Evolutionary conservation across 2,329 filamentous ascomycete species (phyloP), one percentile per base, ranked within the genome.

Genomic region (Fusarium marasasianum): DNA sequence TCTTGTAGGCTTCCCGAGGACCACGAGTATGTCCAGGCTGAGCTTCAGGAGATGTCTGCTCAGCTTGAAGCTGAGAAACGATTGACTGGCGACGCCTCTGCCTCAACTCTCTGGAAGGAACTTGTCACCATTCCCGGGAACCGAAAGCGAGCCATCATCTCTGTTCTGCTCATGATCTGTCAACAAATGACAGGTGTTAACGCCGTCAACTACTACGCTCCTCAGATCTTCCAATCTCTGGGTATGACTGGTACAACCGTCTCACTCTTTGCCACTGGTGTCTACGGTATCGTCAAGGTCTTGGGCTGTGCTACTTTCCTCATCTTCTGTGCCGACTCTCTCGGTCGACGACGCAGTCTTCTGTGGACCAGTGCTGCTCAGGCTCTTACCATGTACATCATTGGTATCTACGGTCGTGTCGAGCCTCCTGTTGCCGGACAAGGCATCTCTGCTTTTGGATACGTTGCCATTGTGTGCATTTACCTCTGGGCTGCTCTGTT

Each of bases 281-380:
- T 94, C 73, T 94, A 94, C 79, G 92, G 92, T 33, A 87, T 94
- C 61, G 89, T 93, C 63, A 94, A 94, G 81, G 90, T 92, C 82
- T 82, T 86, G 15, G 88, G 89, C 44, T 93, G 91, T 78, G 85
- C 87, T 10, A 78, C 86, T 60, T 94, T 94, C 84, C 85, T 94
- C 33, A 79, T 92, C 73, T 91, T 93, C 75, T 87, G 89, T 20
- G 91, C 91, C 67, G 92, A 94, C 79, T 91, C 90, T 5, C 88
- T 94, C 3, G 92, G 92, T 29, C 88, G 92, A 64, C 84, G 91
- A 22, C 82, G 80, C 69, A 86, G 87, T 75, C 83, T 93, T 26
- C 83, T 93, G 22, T 92, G 89, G 89, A 93, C 91, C 3, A 90
- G 88, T 14, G 86, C 89, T 60, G 90, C 88, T 2, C 89, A 91